phyloP scores from a whole-genome alignment of 257 asterid genomes.

The Nicotiana otophora region DNA sequence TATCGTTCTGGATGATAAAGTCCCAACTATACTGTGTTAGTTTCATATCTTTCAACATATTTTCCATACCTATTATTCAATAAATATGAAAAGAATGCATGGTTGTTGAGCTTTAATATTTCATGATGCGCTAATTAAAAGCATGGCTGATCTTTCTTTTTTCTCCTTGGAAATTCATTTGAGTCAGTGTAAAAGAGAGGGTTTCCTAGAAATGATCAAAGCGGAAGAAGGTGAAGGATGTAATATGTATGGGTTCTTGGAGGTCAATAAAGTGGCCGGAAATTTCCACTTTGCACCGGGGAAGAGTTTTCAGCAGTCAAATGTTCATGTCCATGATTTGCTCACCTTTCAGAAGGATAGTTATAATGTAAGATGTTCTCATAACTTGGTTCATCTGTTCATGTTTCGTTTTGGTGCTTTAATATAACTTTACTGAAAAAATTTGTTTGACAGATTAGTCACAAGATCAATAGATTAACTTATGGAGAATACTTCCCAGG shows the following conservation, averaged over 20 bases:
- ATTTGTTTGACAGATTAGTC: slow-evolving; percentile 59
- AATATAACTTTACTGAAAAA: slow-evolving; percentile 14
- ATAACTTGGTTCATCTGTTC: neutral
- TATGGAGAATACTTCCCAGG: slow-evolving; percentile 93
- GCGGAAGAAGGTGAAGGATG: slow-evolving; percentile 99
- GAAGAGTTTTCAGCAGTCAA: slow-evolving; percentile 93
- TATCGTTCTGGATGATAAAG: neutral
- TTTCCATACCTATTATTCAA: neutral
- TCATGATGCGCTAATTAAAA: neutral
- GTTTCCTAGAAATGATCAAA: slow-evolving; percentile 86
- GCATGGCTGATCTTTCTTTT: slow-evolving; percentile 5
- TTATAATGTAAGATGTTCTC: slow-evolving; percentile 62
- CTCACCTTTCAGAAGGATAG: slow-evolving; percentile 91
- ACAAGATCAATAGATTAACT: slow-evolving; percentile 79
- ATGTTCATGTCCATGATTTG: slow-evolving; percentile 83
- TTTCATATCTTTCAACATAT: neutral
- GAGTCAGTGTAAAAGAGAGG: slow-evolving; percentile 91
- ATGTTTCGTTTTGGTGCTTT: neutral
- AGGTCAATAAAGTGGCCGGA: slow-evolving; percentile 93
- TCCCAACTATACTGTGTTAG: neutral
- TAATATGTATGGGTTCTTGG: slow-evolving; percentile 84
- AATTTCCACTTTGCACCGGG: slow-evolving; percentile 99
- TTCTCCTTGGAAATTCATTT: slow-evolving; percentile 11
- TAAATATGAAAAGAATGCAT: neutral
- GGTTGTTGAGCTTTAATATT: neutral